Evolutionary conservation across 2,329 filamentous ascomycete species (phyloP), one percentile per base, ranked within the genome.

Genomic region (Hypoxylon sp.): DNA sequence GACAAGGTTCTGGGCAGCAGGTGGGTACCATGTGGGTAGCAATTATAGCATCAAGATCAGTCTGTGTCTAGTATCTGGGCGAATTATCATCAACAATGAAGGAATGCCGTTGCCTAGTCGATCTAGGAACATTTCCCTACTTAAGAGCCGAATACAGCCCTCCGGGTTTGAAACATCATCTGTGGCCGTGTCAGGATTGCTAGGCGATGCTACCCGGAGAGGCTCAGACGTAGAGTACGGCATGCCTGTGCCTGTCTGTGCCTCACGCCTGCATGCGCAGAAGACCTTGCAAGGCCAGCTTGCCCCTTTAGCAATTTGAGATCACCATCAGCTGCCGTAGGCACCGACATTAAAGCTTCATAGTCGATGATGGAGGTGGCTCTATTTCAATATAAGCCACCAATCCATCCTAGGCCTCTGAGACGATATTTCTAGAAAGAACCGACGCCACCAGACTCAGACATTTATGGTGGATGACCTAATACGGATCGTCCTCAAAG

Each of bases 21-120:
- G 63, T 58, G 51, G 48, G 21, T 59, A 63, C 24, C 63, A 62
- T 61, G 52, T 64, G 55, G 60, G 47, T 55, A 55, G 21, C 53
- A 67, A 62, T 59, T 60, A 67, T 69, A 64, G 56, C 48, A 58
- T 58, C 37, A 39, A 39, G 60, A 17, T 48, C 24, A 13, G 58
- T 48, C 52, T 6, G 32, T 52, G 44, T 24, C 31, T 35, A 39
- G 53, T 62, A 64, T 59, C 52, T 44, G n/a, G 27, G 35, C 61
- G 53, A 70, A 65, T 70, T 56, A 58, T 54, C 39, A 15, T 29
- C 39, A 17, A 56, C 8, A n/a, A 31, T 13, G 15, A 44, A 37
- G 54, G 24, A 64, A 44, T 42, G 44, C 35, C 46, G 56, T 57
- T 56, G 58, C 58, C 62, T 65, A 37, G 61, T 57, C 46, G 54